A percentile compares a stretch with the other conserved stretches of the same genome.
These are phyloP conservation scores for Sequoia sempervirens DNA, from an alignment of 75 land plant species.

Conservation along the genomic window DNA sequence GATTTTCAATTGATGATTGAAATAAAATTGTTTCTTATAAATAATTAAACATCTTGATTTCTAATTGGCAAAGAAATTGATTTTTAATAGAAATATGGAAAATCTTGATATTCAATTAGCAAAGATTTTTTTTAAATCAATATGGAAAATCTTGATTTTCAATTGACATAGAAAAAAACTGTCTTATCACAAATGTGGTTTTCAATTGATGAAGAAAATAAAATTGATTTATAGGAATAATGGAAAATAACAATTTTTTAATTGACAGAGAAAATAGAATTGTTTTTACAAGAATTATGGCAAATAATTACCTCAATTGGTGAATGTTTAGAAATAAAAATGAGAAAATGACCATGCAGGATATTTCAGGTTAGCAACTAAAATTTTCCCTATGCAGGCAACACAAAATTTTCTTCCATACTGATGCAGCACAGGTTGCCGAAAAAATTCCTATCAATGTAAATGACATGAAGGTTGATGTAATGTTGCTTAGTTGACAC, in stretches of 20 bases:
- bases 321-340: background rate
- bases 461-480: constrained; percentile 68
- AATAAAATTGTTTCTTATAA: no score
- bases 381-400: constrained; percentile 34
- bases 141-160: background rate
- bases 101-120: background rate
- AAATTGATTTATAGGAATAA: background rate
- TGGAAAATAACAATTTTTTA: background rate
- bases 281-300: background rate
- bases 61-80: background rate
- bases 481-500: constrained; percentile 92
- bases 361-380: background rate
- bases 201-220: no score
- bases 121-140: background rate
- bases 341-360: background rate
- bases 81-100: background rate
- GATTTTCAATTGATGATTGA: background rate
- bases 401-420: constrained; percentile 65
- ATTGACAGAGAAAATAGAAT: background rate
- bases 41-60: no score
- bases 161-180: background rate
- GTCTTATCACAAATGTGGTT: no score
- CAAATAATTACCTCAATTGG: background rate
- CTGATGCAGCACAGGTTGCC: constrained; percentile 90
- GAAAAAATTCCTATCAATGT: constrained; percentile 89